Conservation (phyloP, 2,329 filamentous ascomycete species). For the Geosmithia putterillii region DNA sequence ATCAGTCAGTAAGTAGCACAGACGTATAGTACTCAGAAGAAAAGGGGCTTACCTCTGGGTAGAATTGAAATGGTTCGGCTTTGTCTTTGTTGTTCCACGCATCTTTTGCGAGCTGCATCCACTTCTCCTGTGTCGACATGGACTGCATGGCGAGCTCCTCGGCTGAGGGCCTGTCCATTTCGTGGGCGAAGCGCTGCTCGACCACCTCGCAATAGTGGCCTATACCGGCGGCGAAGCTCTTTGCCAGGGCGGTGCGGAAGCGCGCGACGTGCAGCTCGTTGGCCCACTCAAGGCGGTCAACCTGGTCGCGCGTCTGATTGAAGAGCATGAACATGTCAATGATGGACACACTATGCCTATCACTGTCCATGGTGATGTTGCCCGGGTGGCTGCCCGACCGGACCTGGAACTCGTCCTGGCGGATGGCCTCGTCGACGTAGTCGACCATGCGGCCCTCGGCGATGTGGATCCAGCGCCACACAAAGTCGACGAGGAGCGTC, state of each 20-base stretch:
- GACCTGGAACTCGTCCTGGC: slow-evolving; percentile 77
- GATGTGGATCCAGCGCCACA: slow-evolving; percentile 85
- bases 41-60: slow-evolving; percentile 57
- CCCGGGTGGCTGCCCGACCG: slow-evolving; percentile 49
- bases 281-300: slow-evolving; percentile 80
- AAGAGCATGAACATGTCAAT: slow-evolving; percentile 92
- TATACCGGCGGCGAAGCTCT: slow-evolving; percentile 71
- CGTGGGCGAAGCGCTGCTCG: slow-evolving; percentile 71
- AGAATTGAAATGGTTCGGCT: slow-evolving; percentile 94
- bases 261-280: slow-evolving; percentile 88
- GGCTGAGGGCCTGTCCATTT: slow-evolving; percentile 87
- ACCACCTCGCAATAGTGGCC: slow-evolving; percentile 85
- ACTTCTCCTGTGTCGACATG: slow-evolving; percentile 81
- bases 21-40: not conserved
- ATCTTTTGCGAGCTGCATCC: slow-evolving; percentile 87
- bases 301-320: slow-evolving; percentile 80
- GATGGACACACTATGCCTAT: slow-evolving; percentile 85
- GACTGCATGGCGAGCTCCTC: slow-evolving; percentile 70
- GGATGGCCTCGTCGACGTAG: slow-evolving; percentile 84
- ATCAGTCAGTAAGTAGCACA: not conserved
- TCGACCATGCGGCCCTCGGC: slow-evolving; percentile 69
- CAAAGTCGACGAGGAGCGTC: slow-evolving; percentile 74
- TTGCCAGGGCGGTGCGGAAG: slow-evolving; percentile 91
- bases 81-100: slow-evolving; percentile 87
- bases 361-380: slow-evolving; percentile 58